These are phyloP conservation scores for Leccinum ochraceum DNA, from an alignment of 768 basidiomycete genomes.

Conservation along the genomic window DNA sequence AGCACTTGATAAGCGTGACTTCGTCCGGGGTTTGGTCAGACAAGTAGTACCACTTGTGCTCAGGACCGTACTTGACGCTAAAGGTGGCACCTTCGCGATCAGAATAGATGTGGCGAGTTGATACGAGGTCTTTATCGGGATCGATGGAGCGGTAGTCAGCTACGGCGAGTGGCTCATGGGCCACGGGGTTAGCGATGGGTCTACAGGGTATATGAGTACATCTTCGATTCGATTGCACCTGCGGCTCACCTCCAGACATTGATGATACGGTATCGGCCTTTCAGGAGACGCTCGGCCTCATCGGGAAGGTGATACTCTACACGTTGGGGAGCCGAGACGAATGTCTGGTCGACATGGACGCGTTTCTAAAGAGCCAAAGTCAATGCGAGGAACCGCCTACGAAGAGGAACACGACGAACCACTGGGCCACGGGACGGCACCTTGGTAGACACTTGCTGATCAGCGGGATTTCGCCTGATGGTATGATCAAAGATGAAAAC, in stretches of 20 bases:
- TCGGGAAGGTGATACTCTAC: neutral
- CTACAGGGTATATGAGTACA: neutral
- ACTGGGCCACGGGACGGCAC: slow-evolving; percentile 32
- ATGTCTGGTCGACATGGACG: neutral
- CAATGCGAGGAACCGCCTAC: neutral
- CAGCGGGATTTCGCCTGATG: slow-evolving; percentile 31
- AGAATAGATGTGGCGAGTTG: neutral
- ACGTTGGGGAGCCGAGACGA: neutral
- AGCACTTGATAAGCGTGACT: neutral
- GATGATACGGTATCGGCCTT: slow-evolving; percentile 44
- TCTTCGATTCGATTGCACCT: neutral
- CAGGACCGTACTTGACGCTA: neutral
- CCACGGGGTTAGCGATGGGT: neutral
- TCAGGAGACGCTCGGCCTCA: slow-evolving; percentile 2
- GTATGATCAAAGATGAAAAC: slow-evolving; percentile 50
- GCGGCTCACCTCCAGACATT: slow-evolving; percentile 45
- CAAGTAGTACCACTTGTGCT: neutral
- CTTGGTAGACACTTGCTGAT: slow-evolving; percentile 3
- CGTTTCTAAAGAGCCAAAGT: slow-evolving; percentile 12
- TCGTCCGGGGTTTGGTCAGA: neutral
- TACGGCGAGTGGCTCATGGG: neutral
- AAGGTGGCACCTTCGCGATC: neutral
- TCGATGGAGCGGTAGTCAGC: neutral
- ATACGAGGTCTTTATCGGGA: neutral
- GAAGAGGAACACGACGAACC: slow-evolving; percentile 27